These are phyloP conservation scores for Aureobasidium sp. DNA, from an alignment of 2,329 filamentous ascomycete genomes.

Conservation along the genomic window DNA sequence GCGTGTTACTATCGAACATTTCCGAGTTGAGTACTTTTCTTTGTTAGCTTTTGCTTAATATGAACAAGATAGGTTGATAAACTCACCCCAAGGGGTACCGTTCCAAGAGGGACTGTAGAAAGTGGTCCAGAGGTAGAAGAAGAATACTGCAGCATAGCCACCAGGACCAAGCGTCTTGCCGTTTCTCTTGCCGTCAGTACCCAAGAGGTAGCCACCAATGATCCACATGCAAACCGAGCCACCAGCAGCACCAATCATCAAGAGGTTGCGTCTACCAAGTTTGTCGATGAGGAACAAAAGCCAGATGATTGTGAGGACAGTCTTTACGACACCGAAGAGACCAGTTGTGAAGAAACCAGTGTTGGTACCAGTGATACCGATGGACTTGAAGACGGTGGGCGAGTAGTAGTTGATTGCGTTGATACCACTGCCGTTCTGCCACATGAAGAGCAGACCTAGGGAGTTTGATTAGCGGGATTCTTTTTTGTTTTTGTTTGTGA, in stretches of 20 bases:
- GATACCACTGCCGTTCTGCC: conserved; percentile 81
- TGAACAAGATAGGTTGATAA: no score
- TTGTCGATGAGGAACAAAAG: conserved; percentile 74
- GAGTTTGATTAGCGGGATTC: no score
- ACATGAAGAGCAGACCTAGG: conserved; percentile 78
- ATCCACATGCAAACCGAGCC: conserved; percentile 73
- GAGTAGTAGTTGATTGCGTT: conserved; percentile 84
- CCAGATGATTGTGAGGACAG: conserved; percentile 72
- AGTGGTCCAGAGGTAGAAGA: conserved; percentile 79
- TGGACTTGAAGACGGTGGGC: conserved; percentile 72
- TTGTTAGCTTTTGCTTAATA: no score
- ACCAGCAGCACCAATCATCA: conserved; percentile 70
- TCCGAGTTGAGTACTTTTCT: conserved; percentile 69
- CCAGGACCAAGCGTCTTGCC: conserved; percentile 45
- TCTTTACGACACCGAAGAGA: conserved; percentile 82
- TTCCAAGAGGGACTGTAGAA: conserved; percentile 69
- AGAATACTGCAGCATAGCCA: conserved; percentile 70
- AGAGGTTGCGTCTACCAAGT: conserved; percentile 66
- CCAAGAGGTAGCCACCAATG: conserved; percentile 64
- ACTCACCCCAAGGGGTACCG: conserved; percentile 65
- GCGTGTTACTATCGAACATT: conserved; percentile 77
- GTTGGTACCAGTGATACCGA: conserved; percentile 68
- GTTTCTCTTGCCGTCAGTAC: conserved; percentile 47
- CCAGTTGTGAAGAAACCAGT: conserved; percentile 73
- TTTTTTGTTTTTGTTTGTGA: no score